Evolutionary conservation across 2,329 filamentous ascomycete species (phyloP).

Genomic region (Zalaria obscura): DNA sequence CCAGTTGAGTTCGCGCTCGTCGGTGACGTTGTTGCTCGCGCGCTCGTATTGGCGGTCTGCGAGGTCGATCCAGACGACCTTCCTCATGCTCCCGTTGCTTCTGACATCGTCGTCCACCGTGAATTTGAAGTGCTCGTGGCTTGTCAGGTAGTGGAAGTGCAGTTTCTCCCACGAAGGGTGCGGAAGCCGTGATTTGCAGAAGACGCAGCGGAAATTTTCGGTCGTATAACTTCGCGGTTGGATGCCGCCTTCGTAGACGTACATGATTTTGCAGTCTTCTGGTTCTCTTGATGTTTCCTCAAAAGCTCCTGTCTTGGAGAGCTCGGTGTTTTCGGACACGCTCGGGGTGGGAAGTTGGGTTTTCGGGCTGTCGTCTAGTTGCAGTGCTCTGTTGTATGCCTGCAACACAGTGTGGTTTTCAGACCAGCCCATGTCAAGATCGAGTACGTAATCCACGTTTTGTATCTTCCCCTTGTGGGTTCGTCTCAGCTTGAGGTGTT

Average conservation of each 20-base stretch:
- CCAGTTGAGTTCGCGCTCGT: constrained; percentile 16
- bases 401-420: constrained; percentile 9
- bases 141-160: constrained; percentile 18
- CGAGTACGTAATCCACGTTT: constrained; percentile 9
- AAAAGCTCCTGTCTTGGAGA: background rate
- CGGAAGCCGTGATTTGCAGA: constrained; percentile 9
- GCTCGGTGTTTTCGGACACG: constrained; percentile 9
- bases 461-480: constrained; percentile 6
- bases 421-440: constrained; percentile 14
- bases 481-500: constrained; percentile 11
- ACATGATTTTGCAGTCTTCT: constrained; percentile 4
- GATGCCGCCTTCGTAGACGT: constrained; percentile 4
- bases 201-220: constrained; percentile 12
- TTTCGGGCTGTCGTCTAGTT: background rate
- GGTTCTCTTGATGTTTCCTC: background rate
- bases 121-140: constrained; percentile 22
- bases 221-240: constrained; percentile 3
- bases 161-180: constrained; percentile 15
- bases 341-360: constrained; percentile 14
- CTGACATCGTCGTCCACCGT: constrained; percentile 7
- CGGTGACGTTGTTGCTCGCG: constrained; percentile 13
- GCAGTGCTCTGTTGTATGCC: constrained; percentile 8
- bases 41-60: constrained; percentile 10
- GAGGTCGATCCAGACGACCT: constrained; percentile 3
- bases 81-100: background rate